Evolutionary conservation across 2,329 filamentous ascomycete species (phyloP).

Genomic region (Penicillium sp.): DNA sequence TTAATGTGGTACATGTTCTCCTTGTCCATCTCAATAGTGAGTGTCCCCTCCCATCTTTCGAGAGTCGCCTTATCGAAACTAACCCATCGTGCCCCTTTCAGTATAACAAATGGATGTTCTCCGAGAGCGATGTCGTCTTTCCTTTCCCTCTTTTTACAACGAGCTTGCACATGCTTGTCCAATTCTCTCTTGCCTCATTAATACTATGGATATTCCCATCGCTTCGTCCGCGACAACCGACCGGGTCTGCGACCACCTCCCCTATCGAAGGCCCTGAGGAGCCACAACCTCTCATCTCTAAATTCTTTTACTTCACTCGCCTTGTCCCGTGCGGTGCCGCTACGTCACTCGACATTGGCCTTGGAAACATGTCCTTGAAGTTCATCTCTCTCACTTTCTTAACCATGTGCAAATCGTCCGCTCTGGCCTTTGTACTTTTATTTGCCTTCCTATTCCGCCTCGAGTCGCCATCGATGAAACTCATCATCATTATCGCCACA

Average conservation of each 20-base stretch:
- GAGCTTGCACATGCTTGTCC: conserved; percentile 91
- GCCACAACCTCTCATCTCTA: conserved; percentile 72
- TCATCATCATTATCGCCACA: conserved; percentile 82
- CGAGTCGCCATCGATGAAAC: conserved; percentile 80
- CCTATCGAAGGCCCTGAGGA: conserved; percentile 51
- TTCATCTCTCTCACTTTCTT: conserved; percentile 98
- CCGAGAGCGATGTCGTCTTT: conserved; percentile 80
- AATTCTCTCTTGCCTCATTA: conserved; percentile 76
- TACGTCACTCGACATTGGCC: conserved; percentile 90
- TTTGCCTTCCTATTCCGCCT: conserved; percentile 95
- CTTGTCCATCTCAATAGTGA: conserved; percentile 84
- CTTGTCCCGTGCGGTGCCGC: conserved; percentile 90
- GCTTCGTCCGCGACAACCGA: conserved; percentile 65
- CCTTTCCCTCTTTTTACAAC: conserved; percentile 95
- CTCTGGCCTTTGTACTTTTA: conserved; percentile 88
- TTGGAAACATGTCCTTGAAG: conserved; percentile 93
- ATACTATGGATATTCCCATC: conserved; percentile 83
- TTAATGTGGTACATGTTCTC: conserved; percentile 90
- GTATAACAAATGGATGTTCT: conserved; percentile 99
- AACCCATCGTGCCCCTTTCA: conserved; percentile 38
- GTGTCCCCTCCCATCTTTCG: conserved; percentile 33
- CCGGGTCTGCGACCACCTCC: conserved; percentile 23
- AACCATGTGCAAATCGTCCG: conserved; percentile 99
- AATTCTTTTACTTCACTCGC: conserved; percentile 86
- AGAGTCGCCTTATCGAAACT: conserved; percentile 6